Conservation (phyloP, 495 filamentous ascomycete species). For the Penicillium lagena region DNA sequence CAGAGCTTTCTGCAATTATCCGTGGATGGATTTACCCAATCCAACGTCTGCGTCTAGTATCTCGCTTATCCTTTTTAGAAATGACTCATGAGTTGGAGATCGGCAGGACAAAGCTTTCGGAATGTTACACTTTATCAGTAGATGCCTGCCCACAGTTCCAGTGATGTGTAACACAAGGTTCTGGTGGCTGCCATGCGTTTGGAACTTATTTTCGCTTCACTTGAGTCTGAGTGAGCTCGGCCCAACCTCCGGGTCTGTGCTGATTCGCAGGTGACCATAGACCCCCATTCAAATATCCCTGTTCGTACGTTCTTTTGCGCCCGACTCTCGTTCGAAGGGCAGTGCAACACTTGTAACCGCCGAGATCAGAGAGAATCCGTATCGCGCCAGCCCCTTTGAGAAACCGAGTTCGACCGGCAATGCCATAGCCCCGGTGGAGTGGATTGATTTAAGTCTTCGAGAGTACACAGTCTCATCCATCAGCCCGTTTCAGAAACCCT, state of each 20-base stretch:
- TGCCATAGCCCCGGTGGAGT: neutral
- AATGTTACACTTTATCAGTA: neutral
- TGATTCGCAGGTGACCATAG: conserved; percentile 7
- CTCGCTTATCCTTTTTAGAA: no score
- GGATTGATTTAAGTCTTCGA: neutral
- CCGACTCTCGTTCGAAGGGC: neutral
- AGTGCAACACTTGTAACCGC: no score
- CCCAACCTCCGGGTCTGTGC: conserved; percentile 1
- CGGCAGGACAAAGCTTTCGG: no score
- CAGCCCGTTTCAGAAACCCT: conserved; percentile 15
- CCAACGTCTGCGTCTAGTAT: neutral
- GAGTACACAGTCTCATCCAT: conserved; percentile 1
- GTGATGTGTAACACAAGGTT: conserved; percentile 10
- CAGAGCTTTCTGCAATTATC: conserved; percentile 17
- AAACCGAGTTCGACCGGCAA: neutral
- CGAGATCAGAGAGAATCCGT: no score
- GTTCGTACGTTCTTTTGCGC: neutral
- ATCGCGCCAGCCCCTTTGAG: neutral
- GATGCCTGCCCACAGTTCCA: neutral
- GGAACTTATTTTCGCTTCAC: conserved; percentile 12
- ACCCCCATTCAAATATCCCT: neutral
- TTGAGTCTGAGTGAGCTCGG: conserved; percentile 5
- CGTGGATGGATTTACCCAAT: conserved; percentile 17
- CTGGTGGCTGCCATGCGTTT: conserved; percentile 21
- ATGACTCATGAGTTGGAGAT: no score